Percentiles rank a stretch among this genome's conserved stretches.
Conservation (phyloP, 2,329 filamentous ascomycete genomes). For the Colletotrichum musicola region DNA sequence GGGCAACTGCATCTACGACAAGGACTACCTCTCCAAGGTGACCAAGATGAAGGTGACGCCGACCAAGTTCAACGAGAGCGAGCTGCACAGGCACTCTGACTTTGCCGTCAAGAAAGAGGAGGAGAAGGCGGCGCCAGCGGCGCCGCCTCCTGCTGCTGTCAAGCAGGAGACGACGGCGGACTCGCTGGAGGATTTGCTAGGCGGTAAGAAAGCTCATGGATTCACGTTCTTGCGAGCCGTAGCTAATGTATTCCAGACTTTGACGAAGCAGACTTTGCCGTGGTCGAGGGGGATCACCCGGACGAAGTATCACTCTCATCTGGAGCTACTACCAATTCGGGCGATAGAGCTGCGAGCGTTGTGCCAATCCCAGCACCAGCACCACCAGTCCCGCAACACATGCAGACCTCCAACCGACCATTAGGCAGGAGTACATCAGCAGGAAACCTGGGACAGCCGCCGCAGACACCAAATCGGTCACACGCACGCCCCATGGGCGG, state of each 20-base stretch:
- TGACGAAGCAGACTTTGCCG: conserved; percentile 82
- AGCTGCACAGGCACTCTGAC: conserved; percentile 84
- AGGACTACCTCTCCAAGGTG: conserved; percentile 91
- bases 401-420: conserved; percentile 55
- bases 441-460: conserved; percentile 46
- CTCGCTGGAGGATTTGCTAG: conserved; percentile 65
- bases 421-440: conserved; percentile 47
- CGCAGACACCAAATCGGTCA: conserved; percentile 52
- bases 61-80: conserved; percentile 81
- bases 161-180: conserved; percentile 53
- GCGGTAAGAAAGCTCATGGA: conserved; percentile 52
- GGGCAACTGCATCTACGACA: conserved; percentile 99
- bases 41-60: conserved; percentile 87
- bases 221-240: neutral
- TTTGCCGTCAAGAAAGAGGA: conserved; percentile 72
- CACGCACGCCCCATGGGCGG: conserved; percentile 42
- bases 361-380: conserved; percentile 34
- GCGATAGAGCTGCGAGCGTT: conserved; percentile 42
- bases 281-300: conserved; percentile 76
- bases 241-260: conserved; percentile 62
- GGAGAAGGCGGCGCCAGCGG: conserved; percentile 25
- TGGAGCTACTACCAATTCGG: conserved; percentile 47
- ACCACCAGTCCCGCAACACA: conserved; percentile 43
- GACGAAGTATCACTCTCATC: conserved; percentile 77
- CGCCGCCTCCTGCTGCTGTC: conserved; percentile 37